Evolutionary conservation across 2,329 filamentous ascomycete species (phyloP).

Genomic region (Drechslera avenae): DNA sequence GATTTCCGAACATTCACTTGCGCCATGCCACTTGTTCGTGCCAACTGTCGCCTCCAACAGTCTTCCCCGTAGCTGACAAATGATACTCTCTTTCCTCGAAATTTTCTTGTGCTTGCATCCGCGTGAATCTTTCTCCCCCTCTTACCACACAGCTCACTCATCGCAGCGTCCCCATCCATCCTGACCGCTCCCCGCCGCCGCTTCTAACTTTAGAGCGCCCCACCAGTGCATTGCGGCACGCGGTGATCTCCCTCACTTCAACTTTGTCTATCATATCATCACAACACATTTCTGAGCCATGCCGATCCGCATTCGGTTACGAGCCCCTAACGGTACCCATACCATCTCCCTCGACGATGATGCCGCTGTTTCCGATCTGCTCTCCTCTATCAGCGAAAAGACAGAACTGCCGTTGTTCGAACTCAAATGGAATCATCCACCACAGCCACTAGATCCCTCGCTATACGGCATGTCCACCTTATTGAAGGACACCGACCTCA

Average conservation of each 20-base stretch:
- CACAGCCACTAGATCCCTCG: constrained; percentile 68
- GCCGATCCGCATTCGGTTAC: constrained; percentile 74
- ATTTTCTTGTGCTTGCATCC: background rate
- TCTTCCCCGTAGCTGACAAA: constrained; percentile 21
- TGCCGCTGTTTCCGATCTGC: constrained; percentile 68
- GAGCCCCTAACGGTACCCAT: constrained; percentile 74
- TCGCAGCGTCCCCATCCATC: constrained; percentile 4
- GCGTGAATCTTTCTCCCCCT: background rate
- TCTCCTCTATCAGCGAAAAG: constrained; percentile 64
- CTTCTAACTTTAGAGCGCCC: constrained; percentile 6
- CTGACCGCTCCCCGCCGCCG: constrained; percentile 11
- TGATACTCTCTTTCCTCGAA: background rate
- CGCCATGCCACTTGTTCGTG: constrained; percentile 17
- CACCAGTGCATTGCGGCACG: constrained; percentile 9
- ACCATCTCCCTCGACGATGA: constrained; percentile 71
- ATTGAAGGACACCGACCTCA: constrained; percentile 63
- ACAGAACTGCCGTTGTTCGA: constrained; percentile 71
- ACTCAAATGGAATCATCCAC: constrained; percentile 85
- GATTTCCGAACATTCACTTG: constrained; percentile 35
- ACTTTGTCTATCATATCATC: background rate
- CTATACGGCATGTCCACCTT: constrained; percentile 55
- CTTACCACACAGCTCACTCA: constrained; percentile 4
- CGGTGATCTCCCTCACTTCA: background rate
- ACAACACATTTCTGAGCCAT: constrained; percentile 20
- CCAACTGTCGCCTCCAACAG: constrained; percentile 9